phyloP scores from a whole-genome alignment of 495 filamentous ascomycete species.

The Aspergillus avenaceus region DNA sequence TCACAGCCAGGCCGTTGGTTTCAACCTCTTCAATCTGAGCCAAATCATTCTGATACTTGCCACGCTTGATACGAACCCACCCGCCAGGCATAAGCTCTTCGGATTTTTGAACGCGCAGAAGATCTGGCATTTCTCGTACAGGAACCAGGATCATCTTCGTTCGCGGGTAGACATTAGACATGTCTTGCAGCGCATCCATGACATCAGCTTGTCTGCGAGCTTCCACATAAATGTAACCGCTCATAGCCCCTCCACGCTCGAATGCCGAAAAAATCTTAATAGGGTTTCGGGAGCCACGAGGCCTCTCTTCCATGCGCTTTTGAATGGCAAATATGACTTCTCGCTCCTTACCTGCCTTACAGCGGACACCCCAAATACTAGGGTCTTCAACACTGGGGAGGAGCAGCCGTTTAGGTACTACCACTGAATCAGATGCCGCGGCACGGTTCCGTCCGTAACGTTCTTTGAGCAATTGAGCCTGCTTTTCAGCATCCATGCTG shows the following conservation, averaged over 20 bases:
- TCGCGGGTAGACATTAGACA: constrained; percentile 80
- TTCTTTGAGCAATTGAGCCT: constrained; percentile 79
- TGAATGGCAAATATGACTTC: constrained; percentile 83
- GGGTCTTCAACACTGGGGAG: constrained; percentile 93
- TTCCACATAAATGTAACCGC: constrained; percentile 93
- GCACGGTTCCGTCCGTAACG: constrained; percentile 69
- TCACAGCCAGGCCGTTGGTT: constrained; percentile 83
- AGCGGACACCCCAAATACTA: constrained; percentile 90
- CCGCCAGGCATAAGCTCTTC: constrained; percentile 81
- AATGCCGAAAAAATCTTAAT: constrained; percentile 83
- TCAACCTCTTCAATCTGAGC: constrained; percentile 93
- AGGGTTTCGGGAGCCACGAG: constrained; percentile 63
- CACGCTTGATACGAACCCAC: constrained; percentile 85
- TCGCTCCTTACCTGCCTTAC: constrained; percentile 90
- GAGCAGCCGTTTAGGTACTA: constrained; percentile 83
- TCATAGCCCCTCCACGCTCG: constrained; percentile 81
- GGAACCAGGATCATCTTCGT: constrained; percentile 81
- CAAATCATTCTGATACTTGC: constrained; percentile 83
- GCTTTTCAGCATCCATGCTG: constrained; percentile 87
- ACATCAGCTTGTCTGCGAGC: constrained; percentile 83
- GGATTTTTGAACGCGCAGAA: constrained; percentile 82
- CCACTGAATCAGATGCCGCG: constrained; percentile 53
- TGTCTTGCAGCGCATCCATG: constrained; percentile 69
- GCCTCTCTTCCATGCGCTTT: constrained; percentile 78
- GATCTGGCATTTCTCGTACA: constrained; percentile 97